Evolutionary conservation across 805 yeast genomes (phyloP).

Genomic region (Wickerhamiella spandovensis): DNA sequence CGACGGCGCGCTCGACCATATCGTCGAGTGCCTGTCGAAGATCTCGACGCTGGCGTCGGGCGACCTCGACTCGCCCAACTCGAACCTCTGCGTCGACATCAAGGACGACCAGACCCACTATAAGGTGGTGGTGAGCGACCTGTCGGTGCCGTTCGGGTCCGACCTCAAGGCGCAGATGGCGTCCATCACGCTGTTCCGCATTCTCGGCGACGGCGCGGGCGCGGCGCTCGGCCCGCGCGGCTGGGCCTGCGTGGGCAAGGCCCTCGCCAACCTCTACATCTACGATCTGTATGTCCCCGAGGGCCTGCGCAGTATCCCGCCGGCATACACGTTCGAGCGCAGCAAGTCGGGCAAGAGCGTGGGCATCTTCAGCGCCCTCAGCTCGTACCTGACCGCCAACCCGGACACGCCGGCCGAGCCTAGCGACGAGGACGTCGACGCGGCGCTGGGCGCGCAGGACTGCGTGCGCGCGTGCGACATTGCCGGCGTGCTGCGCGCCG

Average conservation of each 20-base stretch:
- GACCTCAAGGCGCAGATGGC: constrained; percentile 89
- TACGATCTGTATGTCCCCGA: constrained; percentile 46
- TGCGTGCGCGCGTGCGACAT: constrained; percentile 65
- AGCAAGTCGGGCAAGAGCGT: constrained; percentile 53
- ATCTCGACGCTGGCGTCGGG: constrained; percentile 51
- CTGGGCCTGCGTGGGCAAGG: constrained; percentile 50
- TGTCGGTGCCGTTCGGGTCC: constrained; percentile 72
- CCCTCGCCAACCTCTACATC: constrained; percentile 53
- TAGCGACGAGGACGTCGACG: constrained; percentile 79
- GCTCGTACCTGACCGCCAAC: constrained; percentile 80
- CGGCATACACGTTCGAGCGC: constrained; percentile 49
- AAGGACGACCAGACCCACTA: constrained; percentile 12
- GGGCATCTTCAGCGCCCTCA: constrained; percentile 79
- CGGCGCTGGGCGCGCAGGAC: constrained; percentile 69
- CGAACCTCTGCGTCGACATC: constrained; percentile 26
- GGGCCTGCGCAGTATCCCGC: constrained; percentile 43
- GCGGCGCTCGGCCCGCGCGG: constrained; percentile 29
- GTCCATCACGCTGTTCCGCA: constrained; percentile 69
- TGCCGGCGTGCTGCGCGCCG: constrained; percentile 37
- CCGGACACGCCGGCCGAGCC: constrained; percentile 86
- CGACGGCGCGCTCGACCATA: constrained; percentile 43
- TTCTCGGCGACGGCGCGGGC: constrained; percentile 35
- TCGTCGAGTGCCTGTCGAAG: constrained; percentile 52
- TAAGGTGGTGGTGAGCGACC: constrained; percentile 59
- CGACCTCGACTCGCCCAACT: constrained; percentile 20